phyloP scores from a whole-genome alignment of 2,329 filamentous ascomycete genomes.

The Fonsecaea nubica region DNA sequence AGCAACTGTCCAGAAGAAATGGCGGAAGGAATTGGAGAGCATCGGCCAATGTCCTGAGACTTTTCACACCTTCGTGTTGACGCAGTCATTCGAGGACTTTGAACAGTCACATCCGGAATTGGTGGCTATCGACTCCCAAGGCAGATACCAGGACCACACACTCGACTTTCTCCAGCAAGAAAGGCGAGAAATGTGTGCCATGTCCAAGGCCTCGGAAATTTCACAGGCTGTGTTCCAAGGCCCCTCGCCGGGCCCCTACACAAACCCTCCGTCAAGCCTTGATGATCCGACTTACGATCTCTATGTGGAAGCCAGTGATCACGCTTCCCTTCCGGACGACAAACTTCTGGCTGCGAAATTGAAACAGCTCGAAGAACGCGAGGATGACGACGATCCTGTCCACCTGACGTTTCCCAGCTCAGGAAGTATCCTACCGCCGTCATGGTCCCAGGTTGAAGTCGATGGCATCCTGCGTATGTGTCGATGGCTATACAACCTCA shows the following conservation, averaged over 20 bases:
- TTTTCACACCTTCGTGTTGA: slow-evolving; percentile 86
- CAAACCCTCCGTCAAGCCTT: slow-evolving; percentile 49
- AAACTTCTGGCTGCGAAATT: slow-evolving; percentile 69
- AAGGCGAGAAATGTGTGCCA: slow-evolving; percentile 86
- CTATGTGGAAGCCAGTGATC: slow-evolving; percentile 85
- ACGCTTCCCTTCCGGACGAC: slow-evolving; percentile 76
- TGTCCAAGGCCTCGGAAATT: slow-evolving; percentile 90
- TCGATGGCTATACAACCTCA: slow-evolving; percentile 85
- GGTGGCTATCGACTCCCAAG: slow-evolving; percentile 75
- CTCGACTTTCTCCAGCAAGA: slow-evolving; percentile 92
- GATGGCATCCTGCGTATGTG: slow-evolving; percentile 86
- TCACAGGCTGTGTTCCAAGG: slow-evolving; percentile 89
- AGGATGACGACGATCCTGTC: slow-evolving; percentile 50
- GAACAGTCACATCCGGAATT: slow-evolving; percentile 73
- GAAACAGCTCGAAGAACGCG: slow-evolving; percentile 57
- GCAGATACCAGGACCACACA: slow-evolving; percentile 75
- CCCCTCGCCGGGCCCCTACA: slow-evolving; percentile 75
- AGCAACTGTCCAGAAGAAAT: slow-evolving; percentile 75
- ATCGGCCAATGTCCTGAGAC: slow-evolving; percentile 62
- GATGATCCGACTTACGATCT: slow-evolving; percentile 71
- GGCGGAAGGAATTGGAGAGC: slow-evolving; percentile 70
- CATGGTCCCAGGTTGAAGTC: slow-evolving; percentile 80
- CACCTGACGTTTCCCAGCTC: slow-evolving; percentile 88
- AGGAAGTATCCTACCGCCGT: slow-evolving; percentile 85
- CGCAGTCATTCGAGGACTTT: slow-evolving; percentile 66